These are phyloP conservation scores for Pugionium cornutum DNA, from an alignment of 345 rosid species.

Conservation along the genomic window DNA sequence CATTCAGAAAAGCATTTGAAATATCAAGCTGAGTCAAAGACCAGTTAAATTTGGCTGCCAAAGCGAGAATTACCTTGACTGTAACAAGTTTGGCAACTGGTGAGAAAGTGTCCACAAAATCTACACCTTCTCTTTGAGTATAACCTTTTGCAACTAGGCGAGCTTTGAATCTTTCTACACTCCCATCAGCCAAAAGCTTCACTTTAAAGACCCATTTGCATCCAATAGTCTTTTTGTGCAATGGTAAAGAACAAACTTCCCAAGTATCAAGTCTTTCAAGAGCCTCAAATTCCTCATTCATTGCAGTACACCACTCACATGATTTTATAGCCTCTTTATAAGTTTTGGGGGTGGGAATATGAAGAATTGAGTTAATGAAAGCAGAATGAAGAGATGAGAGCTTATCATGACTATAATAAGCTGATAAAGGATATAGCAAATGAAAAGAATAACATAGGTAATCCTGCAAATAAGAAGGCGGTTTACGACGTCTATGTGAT, in stretches of 20 bases:
- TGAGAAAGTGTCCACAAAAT: neutral
- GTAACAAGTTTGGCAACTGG: neutral
- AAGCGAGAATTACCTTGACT: neutral
- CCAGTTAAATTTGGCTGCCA: neutral
- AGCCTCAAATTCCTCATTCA: neutral
- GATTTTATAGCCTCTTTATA: too few relatives aligned
- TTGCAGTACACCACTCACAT: neutral
- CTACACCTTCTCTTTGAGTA: neutral
- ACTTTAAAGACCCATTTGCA: neutral
- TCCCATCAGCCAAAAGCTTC: neutral
- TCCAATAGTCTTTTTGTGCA: neutral
- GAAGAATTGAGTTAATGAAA: too few relatives aligned
- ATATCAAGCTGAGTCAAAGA: neutral
- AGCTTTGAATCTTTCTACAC: neutral
- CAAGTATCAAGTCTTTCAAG: neutral
- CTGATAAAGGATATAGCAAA: too few relatives aligned
- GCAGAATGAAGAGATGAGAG: too few relatives aligned
- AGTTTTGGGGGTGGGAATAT: too few relatives aligned
- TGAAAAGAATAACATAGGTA: too few relatives aligned
- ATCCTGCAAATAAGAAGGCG: too few relatives aligned
- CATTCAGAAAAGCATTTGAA: neutral
- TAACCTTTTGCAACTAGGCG: neutral
- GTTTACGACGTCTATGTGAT: too few relatives aligned
- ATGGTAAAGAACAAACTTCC: neutral
- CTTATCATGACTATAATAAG: too few relatives aligned